These are phyloP conservation scores for Elaeagnus macrophylla DNA, from an alignment of 306 rosid genomes.

Conservation along the genomic window DNA sequence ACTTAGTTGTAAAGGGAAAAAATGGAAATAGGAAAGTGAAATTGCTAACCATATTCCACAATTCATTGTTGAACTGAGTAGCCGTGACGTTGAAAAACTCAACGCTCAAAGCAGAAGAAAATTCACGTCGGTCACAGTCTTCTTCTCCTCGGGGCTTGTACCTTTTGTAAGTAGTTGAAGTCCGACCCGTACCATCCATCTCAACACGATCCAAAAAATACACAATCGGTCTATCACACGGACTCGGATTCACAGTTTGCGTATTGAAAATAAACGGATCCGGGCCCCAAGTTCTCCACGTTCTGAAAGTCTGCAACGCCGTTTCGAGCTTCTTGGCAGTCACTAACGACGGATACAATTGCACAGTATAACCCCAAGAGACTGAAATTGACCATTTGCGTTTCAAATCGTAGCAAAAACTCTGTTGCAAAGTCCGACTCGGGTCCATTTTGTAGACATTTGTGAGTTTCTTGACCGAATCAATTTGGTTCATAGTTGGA, in stretches of 20 bases:
- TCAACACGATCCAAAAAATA: slow-evolving; percentile 28
- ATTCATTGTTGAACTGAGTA: background rate
- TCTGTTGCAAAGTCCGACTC: slow-evolving; percentile 35
- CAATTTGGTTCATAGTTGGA: slow-evolving; percentile 23
- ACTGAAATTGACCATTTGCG: slow-evolving; percentile 52
- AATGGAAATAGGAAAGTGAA: no score
- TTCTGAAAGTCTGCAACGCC: slow-evolving; percentile 27
- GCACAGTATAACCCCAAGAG: slow-evolving; percentile 51
- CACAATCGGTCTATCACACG: slow-evolving; percentile 23
- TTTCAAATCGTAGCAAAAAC: slow-evolving; percentile 38
- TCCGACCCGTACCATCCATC: background rate
- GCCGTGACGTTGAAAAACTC: slow-evolving; percentile 31
- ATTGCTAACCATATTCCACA: slow-evolving; percentile 40
- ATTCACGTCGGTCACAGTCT: slow-evolving; percentile 18
- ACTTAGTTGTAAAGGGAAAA: no score
- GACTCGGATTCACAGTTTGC: slow-evolving; percentile 22
- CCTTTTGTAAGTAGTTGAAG: background rate
- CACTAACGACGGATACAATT: slow-evolving; percentile 34
- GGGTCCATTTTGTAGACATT: slow-evolving; percentile 32
- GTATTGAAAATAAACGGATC: slow-evolving; percentile 41
- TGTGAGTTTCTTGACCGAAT: slow-evolving; percentile 18
- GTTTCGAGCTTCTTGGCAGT: slow-evolving; percentile 40
- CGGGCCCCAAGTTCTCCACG: slow-evolving; percentile 35
- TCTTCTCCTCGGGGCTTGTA: slow-evolving; percentile 3
- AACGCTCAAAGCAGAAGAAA: slow-evolving; percentile 12